Base-by-base conservation (phyloP, 768 basidiomycete genomes). In the Leccinum variicolor region DNA sequence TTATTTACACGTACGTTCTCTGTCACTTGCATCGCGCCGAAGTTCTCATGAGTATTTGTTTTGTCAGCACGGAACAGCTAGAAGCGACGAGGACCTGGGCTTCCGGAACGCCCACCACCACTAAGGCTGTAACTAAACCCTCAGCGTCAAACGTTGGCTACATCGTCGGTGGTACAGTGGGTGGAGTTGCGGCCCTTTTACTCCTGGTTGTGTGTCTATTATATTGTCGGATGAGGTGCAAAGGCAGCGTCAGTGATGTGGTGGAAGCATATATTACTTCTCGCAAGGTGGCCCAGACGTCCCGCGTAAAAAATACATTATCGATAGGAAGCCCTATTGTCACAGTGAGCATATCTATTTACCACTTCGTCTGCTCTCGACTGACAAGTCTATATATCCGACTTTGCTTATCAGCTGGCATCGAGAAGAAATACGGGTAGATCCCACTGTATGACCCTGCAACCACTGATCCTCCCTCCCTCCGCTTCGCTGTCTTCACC, bases 1-100 rank as follows among this genome's bases (percentile, higher is more conserved):
- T 65, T 17, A 50, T 66, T 34, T 66, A 66, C 31, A 66, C 61
- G 61, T 64, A n/a, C 2, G 62, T 55, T 26, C 31, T 33, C 14
- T 19, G 14, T 52, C 14, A 26, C 17, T 15, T 29, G 15, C 36
- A 39, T 17, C 6, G 25, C 25, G 25, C 25, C 9, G 15, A 11
- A 9, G 15, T 58, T 39, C 60, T 63, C 28, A 62, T 26, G n/a
- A 3, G 0, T 29, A 3, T 0, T 31, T 31, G 11, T 45, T 51
- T n/a, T 9, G 2, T 28, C 52, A 64, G 63, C 19, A 58, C 28
- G 36, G 31, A 31, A 31, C 11, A 31, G 11, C 11, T 0, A 31
- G 45, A 57, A 23, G 29, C 26, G 4, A 36, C 58, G 28, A 50
- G 23, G 25, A 21, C 52, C 21, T 11, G 9, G 10, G 41, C 56